Conservation (phyloP, 2,329 filamentous ascomycete species). For the Nothopassalora personata region DNA sequence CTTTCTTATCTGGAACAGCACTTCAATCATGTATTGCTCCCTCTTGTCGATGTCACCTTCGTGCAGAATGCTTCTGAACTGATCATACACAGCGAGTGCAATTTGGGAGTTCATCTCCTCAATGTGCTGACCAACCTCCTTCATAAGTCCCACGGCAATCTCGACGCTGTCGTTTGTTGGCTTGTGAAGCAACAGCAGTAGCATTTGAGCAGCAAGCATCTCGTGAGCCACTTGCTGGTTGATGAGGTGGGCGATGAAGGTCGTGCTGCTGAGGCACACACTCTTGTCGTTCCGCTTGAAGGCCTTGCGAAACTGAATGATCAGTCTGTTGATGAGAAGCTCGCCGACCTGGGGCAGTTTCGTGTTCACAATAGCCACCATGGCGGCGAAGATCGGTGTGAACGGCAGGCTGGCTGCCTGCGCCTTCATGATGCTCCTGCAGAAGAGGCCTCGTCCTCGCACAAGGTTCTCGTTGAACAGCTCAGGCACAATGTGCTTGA, state of each 20-base stretch:
- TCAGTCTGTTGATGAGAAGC: constrained; percentile 74
- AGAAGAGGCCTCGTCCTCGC: constrained; percentile 85
- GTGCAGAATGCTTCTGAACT: constrained; percentile 90
- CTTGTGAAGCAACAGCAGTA: constrained; percentile 87
- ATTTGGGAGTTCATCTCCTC: constrained; percentile 93
- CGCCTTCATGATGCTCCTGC: constrained; percentile 95
- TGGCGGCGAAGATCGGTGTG: constrained; percentile 91
- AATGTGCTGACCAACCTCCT: constrained; percentile 87
- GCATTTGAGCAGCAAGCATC: constrained; percentile 85
- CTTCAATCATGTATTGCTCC: constrained; percentile 99
- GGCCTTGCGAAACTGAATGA: constrained; percentile 90
- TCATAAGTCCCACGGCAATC: constrained; percentile 88
- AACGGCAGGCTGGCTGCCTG: constrained; percentile 94
- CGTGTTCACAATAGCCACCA: constrained; percentile 95
- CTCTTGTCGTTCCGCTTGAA: constrained; percentile 97
- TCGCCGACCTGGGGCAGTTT: constrained; percentile 94
- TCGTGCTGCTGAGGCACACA: constrained; percentile 86
- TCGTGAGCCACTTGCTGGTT: constrained; percentile 96
- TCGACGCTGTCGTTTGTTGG: constrained; percentile 97
- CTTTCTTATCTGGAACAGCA: constrained; percentile 92
- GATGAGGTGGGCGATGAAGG: constrained; percentile 89
- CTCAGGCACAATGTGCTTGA: constrained; percentile 95
- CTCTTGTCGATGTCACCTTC: constrained; percentile 96
- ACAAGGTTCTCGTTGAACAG: constrained; percentile 92
- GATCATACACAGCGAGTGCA: constrained; percentile 85